Evolutionary conservation across 129 eudicot species (phyloP).

Genomic region (Ambrosia artemisiifolia): DNA sequence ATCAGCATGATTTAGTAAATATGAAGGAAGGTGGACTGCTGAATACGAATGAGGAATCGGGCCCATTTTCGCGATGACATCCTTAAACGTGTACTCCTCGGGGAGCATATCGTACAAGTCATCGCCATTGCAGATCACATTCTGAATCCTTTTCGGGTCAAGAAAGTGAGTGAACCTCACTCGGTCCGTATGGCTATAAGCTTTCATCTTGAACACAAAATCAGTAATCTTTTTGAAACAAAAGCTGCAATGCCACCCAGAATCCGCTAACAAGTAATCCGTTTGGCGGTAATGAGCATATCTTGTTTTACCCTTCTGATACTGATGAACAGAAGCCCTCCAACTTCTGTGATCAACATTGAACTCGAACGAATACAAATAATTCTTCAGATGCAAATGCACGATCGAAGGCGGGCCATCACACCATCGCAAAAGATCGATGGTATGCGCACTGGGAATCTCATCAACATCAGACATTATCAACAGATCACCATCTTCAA

Average conservation of each 20-base stretch:
- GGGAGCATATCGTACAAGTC: slow-evolving; percentile 58
- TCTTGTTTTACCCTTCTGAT: slow-evolving; percentile 38
- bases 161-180: slow-evolving; percentile 41
- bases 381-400: slow-evolving; percentile 44
- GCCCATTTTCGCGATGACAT: slow-evolving; percentile 51
- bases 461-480: slow-evolving; percentile 37
- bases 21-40: slow-evolving; percentile 46
- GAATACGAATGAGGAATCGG: slow-evolving; percentile 52
- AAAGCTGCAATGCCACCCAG: slow-evolving; percentile 10
- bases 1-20: slow-evolving; percentile 2
- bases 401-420: slow-evolving; percentile 40
- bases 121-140: slow-evolving; percentile 40
- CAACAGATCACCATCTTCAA: slow-evolving; percentile 47
- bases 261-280: slow-evolving; percentile 39
- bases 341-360: slow-evolving; percentile 31
- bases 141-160: slow-evolving; percentile 39
- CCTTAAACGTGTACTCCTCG: slow-evolving; percentile 52
- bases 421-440: slow-evolving; percentile 16
- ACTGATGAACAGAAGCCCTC: slow-evolving; percentile 55
- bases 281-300: slow-evolving; percentile 49
- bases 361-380: slow-evolving; percentile 49
- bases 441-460: not conserved
- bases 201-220: slow-evolving; percentile 55
- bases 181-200: slow-evolving; percentile 49
- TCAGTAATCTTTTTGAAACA: slow-evolving; percentile 27